A percentile compares a stretch with the other conserved stretches of the same genome.
Evolutionary conservation across 2,329 filamentous ascomycete species (phyloP).

Genomic region (Periconia sp.): DNA sequence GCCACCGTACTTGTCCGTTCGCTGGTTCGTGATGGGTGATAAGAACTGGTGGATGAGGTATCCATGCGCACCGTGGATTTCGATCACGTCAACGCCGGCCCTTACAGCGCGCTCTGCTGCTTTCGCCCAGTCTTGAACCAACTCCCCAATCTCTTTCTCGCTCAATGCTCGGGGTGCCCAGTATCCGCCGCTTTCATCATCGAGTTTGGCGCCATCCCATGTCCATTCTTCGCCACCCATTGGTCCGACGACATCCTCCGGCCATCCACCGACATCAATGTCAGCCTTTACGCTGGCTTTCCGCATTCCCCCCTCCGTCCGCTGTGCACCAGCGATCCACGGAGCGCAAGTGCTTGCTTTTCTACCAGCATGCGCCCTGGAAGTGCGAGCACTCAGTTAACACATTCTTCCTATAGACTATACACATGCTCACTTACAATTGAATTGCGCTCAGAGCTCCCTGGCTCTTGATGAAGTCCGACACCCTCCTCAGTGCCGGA

Average conservation of each 20-base stretch:
- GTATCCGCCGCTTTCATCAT: constrained; percentile 40
- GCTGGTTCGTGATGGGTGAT: constrained; percentile 48
- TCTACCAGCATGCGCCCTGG: constrained; percentile 59
- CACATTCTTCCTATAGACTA: no score
- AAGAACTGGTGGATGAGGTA: constrained; percentile 56
- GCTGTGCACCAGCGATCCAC: constrained; percentile 40
- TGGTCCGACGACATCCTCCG: constrained; percentile 41
- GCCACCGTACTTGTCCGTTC: constrained; percentile 54
- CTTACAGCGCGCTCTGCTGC: constrained; percentile 67
- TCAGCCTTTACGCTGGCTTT: constrained; percentile 36
- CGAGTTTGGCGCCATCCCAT: constrained; percentile 45
- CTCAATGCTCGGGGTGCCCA: constrained; percentile 59
- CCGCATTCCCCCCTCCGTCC: no score
- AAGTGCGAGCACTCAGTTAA: no score
- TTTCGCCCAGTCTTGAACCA: constrained; percentile 67
- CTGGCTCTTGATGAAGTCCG: constrained; percentile 44
- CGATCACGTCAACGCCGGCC: constrained; percentile 63
- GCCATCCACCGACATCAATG: constrained; percentile 42
- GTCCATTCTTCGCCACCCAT: constrained; percentile 46
- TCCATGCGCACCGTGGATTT: constrained; percentile 54
- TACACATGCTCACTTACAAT: no score
- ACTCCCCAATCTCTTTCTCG: constrained; percentile 59
- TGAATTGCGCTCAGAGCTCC: constrained; percentile 39
- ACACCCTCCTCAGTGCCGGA: constrained; percentile 35
- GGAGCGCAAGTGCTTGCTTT: constrained; percentile 42